Evolutionary conservation across 805 yeast genomes (phyloP), one percentile per base, ranked within the genome.

Genomic region (Myxozyma vanderwaltii): DNA sequence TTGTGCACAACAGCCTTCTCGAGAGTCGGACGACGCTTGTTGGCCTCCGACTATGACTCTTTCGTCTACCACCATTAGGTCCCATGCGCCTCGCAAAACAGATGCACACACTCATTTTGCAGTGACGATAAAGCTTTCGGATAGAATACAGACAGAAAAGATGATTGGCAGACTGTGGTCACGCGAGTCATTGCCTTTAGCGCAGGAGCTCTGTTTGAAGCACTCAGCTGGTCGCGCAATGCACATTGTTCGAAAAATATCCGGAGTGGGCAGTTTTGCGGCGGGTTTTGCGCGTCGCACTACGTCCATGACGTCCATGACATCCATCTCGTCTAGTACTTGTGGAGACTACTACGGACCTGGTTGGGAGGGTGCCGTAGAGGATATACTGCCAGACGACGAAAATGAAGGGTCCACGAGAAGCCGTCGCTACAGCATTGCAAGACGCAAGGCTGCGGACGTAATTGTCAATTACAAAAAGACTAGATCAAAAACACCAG

Each of bases 111-210:
- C 43, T 23, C 52, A 35, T n/a, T 48, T 50, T 19, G n/a, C 23
- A 2, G 54, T 56, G n/a, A 59, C 51, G 19, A 36, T 59, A 17
- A 59, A 59, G 33, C 50, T 56, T 4, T 27, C 57, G 3, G 58
- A 59, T 21, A 19, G 63, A 13, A 13, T 59, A 4, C 47, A 33
- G 36, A 44, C 48, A 3, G 59, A 59, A 47, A 26, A 38, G 15
- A 38, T 23, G 21, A 57, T 51, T 13, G 50, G 41, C 10, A 17
- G 17, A 12, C 40, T 59, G 19, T 59, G 63, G 63, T 54, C 60
- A 8, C 40, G 49, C 10, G 57, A 38, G 8, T 27, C 26, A n/a
- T 44, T 59, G 19, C 50, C 61, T 13, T 29, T 50, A 7, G 63
- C 56, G 35, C 58, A 43, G n/a, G 54, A 51, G 5, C 3, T 51